Percentiles rank a stretch among this genome's conserved stretches.
Conservation (phyloP, 2,329 filamentous ascomycete species). For the Blumeria hordei region DNA sequence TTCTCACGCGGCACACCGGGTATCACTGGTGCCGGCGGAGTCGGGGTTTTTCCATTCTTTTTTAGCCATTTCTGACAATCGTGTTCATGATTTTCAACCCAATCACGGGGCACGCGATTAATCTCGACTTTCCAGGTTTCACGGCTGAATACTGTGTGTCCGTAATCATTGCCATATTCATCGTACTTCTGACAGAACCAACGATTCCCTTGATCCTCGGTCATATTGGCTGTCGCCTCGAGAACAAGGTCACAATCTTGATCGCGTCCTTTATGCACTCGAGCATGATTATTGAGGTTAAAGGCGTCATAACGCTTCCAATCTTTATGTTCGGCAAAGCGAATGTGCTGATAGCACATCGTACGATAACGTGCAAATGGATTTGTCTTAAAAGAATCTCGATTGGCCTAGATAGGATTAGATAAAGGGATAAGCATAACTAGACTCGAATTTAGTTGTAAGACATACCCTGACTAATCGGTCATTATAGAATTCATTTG, state of each 20-base stretch:
- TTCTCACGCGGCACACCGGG: background rate
- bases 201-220: background rate
- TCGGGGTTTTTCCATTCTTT: background rate
- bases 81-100: background rate
- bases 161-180: background rate
- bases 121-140: background rate
- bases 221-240: background rate
- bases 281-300: background rate
- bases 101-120: background rate
- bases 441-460: background rate
- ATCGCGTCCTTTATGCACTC: background rate
- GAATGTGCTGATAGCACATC: background rate
- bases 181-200: background rate
- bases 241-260: background rate
- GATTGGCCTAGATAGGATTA: background rate
- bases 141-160: background rate
- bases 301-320: background rate
- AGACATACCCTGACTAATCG: background rate
- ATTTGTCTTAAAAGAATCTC: background rate
- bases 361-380: background rate
- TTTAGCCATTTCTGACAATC: background rate
- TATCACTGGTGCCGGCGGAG: background rate
- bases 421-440: background rate
- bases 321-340: background rate
- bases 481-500: background rate